Evolutionary conservation across 352 stramenopile genomes (phyloP), one percentile per base, ranked within the genome.

Genomic region (Pythium phragmitis): DNA sequence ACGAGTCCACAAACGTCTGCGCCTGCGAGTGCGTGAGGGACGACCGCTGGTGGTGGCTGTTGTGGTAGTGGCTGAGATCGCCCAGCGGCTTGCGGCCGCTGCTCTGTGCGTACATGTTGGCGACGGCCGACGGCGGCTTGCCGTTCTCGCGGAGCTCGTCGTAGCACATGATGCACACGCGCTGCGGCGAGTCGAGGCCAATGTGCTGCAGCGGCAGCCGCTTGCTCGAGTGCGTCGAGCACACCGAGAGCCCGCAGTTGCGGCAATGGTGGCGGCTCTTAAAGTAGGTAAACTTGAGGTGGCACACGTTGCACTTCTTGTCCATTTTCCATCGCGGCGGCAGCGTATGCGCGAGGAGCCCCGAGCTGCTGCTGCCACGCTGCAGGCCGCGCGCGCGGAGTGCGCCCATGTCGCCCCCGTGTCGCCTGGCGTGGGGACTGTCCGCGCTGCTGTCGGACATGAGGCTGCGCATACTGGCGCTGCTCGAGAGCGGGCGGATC

Each of bases 201-300:
- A 84, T 69, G 57, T 88, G 75, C 53, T 82, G 74, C 45, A 97
- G 68, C 33, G 77, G 73, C 12, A 91, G 60, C 1, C 83, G 81
- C 19, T 77, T 77, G 58, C 80, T 89, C 43, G 82, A 93, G 70
- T 95, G 89, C 26, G 79, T 89, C 33, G 71, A 83, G 72, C 89
- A 97, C 13, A 96, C 88, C 2, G 89, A 92, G 54, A 89, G 68
- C 13, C 89, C 89, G 65, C 89, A 97, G 65, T 88, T 91, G 64
- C 89, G 84, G 67, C 89, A 97, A 69, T 97, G 89, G 67, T 97
- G 89, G 9, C 87, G 81, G 43, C 78, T 80, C 70, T 87, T 89
- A 36, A 97, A 85, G 72, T 96, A 88, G 37, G 70, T 92, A 65
- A 97, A 97, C 67, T 90, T 92, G 45, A 85, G 67, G 59, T 88